These are phyloP conservation scores for Torulaspora maleeae DNA, from an alignment of 805 yeast species.

Conservation along the genomic window DNA sequence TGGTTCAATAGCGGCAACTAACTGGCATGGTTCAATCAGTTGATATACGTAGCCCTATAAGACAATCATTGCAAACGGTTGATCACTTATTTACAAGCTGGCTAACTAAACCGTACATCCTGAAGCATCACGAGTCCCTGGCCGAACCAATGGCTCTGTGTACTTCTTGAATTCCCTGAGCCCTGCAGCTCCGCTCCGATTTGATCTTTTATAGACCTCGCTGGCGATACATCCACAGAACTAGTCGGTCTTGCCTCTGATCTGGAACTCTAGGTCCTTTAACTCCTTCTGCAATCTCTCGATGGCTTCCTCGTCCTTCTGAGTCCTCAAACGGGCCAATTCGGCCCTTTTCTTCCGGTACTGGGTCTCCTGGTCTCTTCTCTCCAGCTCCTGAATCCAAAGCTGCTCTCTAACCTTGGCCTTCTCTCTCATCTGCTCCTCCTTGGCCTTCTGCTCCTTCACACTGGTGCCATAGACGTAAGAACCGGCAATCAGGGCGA, in stretches of 20 bases:
- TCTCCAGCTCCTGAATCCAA: conserved; percentile 88
- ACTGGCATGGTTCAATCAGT: neutral
- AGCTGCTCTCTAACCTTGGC: conserved; percentile 78
- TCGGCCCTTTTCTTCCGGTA: conserved; percentile 66
- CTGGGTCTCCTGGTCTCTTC: conserved; percentile 72
- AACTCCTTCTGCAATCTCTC: conserved; percentile 27
- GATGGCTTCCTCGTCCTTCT: conserved; percentile 36
- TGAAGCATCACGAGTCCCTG: neutral
- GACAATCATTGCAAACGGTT: conserved; percentile 4
- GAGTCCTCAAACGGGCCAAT: conserved; percentile 44
- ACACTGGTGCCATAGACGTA: conserved; percentile 54
- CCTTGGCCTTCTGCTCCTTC: conserved; percentile 47
- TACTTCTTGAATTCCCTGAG: neutral
- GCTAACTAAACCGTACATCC: neutral
- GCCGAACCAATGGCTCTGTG: neutral
- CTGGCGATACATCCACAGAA: neutral
- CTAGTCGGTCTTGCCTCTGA: conserved; percentile 14
- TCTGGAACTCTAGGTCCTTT: conserved; percentile 25
- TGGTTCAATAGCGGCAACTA: neutral
- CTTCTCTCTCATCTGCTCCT: conserved; percentile 65
- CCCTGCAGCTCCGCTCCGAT: neutral
- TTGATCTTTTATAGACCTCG: neutral
- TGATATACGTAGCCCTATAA: neutral
- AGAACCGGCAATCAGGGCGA: conserved; percentile 80
- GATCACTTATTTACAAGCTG: conserved; percentile 1